phyloP scores from a whole-genome alignment of 106 monocot species.

The Allium fistulosum region DNA sequence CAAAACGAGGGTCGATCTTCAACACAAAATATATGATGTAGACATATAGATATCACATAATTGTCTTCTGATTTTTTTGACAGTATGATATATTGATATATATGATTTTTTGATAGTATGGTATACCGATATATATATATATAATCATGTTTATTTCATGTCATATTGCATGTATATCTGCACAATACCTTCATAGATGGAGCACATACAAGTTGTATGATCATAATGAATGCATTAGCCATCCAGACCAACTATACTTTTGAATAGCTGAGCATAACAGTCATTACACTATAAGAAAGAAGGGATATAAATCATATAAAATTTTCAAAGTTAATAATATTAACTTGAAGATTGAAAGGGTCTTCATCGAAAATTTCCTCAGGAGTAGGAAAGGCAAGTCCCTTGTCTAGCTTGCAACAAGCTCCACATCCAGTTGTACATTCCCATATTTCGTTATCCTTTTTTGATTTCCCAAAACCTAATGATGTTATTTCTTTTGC shows the following conservation, averaged over 20 bases:
- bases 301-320: no score
- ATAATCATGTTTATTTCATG: no score
- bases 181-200: constrained; percentile 31
- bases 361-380: constrained; percentile 56
- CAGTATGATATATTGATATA: not conserved
- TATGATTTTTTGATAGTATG: no score
- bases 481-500: not conserved
- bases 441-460: constrained; percentile 23
- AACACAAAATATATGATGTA: not conserved
- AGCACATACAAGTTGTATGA: constrained; percentile 33
- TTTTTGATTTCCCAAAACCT: constrained; percentile 6
- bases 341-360: constrained; percentile 31
- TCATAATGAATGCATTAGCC: constrained; percentile 67
- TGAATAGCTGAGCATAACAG: constrained; percentile 19
- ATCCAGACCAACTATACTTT: constrained; percentile 40
- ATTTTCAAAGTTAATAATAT: not conserved
- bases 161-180: no score
- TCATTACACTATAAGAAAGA: not conserved
- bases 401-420: constrained; percentile 68
- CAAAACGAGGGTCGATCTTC: constrained; percentile 53
- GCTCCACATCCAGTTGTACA: constrained; percentile 49
- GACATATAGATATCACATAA: no score
- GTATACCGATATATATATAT: no score
- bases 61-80: not conserved
- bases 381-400: constrained; percentile 46